Conservation (phyloP, 1,284 basidiomycete species). For the Leucoagaricus sp. region DNA sequence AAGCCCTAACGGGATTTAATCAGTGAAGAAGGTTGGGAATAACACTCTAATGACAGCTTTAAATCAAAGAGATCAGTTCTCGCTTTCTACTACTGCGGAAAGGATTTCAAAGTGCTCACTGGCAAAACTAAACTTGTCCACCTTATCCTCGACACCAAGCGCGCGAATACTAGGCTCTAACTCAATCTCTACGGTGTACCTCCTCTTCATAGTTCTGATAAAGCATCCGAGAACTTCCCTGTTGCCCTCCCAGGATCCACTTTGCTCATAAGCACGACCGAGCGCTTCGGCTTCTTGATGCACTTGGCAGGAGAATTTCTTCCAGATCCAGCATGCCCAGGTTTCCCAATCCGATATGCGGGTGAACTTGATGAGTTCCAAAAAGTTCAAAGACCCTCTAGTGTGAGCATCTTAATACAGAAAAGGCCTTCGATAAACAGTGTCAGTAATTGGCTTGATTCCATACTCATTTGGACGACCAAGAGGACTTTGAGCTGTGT, state of each 20-base stretch:
- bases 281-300: background rate
- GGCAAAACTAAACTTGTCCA: background rate
- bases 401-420: background rate
- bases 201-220: background rate
- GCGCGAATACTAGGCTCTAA: background rate
- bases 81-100: background rate
- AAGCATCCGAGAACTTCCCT: background rate
- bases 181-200: background rate
- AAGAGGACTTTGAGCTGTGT: background rate
- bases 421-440: background rate
- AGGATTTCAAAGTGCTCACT: background rate
- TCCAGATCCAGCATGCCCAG: constrained; percentile 1
- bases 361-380: background rate
- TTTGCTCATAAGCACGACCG: background rate
- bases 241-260: background rate
- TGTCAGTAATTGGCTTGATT: background rate
- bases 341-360: background rate
- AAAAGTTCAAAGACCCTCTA: background rate
- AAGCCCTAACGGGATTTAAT: too few relatives aligned
- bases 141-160: background rate
- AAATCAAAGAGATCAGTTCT: background rate
- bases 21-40: background rate
- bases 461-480: background rate
- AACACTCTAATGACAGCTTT: background rate
- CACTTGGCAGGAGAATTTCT: background rate